Percentiles rank a stretch among this genome's conserved stretches.
These are phyloP conservation scores for Artemisia tridentata DNA, from an alignment of 129 eudicot species.

Conservation along the genomic window DNA sequence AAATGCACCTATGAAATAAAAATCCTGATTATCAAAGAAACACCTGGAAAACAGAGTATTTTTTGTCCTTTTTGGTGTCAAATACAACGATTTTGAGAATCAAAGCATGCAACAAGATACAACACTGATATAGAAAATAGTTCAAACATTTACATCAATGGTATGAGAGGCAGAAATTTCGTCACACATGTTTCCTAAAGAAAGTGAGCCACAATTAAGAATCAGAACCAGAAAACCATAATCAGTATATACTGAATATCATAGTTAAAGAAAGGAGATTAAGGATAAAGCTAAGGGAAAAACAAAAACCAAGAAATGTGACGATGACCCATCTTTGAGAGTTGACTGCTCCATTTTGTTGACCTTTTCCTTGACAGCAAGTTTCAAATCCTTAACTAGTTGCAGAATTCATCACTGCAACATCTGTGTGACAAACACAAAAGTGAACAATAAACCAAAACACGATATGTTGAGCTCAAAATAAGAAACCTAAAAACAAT, in stretches of 20 bases:
- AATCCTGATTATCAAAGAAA: constrained; percentile 14
- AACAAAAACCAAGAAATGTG: constrained; percentile 92
- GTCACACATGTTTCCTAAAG: constrained; percentile 94
- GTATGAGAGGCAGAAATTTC: constrained; percentile 71
- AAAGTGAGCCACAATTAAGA: not conserved
- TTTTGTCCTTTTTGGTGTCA: not conserved
- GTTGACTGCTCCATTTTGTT: constrained; percentile 73
- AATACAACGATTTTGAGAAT: not conserved
- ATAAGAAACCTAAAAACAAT: constrained; percentile 20
- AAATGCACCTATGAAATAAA: constrained; percentile 58
- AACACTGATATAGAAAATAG: not conserved
- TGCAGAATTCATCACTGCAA: constrained; percentile 75
- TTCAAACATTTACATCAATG: not conserved
- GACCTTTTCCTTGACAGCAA: constrained; percentile 63
- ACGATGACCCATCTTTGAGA: constrained; percentile 83
- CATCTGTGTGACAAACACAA: constrained; percentile 41
- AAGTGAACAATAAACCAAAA: not conserved
- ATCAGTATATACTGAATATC: not conserved
- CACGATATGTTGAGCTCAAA: constrained; percentile 24
- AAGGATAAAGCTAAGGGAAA: not conserved
- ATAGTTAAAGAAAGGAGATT: not conserved
- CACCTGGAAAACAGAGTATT: not conserved
- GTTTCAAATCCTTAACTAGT: constrained; percentile 78
- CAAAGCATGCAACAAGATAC: not conserved
- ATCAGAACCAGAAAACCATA: not conserved